These are phyloP conservation scores for Termitomyces sp. DNA, from an alignment of 768 basidiomycete species.

Conservation along the genomic window DNA sequence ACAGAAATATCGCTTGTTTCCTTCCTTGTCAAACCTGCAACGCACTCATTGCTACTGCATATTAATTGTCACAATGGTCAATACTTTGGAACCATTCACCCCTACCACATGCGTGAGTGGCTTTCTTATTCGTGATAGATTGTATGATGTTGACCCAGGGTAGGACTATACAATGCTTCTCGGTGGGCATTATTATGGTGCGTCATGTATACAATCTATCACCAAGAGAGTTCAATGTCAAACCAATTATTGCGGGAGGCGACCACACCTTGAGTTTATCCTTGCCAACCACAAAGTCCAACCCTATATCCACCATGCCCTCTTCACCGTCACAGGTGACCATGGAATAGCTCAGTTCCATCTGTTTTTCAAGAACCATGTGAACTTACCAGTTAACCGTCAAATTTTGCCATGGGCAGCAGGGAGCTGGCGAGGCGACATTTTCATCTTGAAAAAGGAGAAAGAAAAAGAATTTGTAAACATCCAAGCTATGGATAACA, in stretches of 20 bases:
- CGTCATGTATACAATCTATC: background rate
- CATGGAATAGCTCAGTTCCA: background rate
- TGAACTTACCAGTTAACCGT: background rate
- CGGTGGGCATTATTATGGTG: background rate
- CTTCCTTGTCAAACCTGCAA: background rate
- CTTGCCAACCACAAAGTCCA: background rate
- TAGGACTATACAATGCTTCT: background rate
- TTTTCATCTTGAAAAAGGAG: background rate
- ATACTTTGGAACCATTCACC: background rate
- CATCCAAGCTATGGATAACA: background rate
- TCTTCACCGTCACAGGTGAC: background rate
- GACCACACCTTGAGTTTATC: background rate
- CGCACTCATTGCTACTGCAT: background rate
- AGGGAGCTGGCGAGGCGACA: background rate
- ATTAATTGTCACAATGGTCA: background rate
- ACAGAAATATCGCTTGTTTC: background rate
- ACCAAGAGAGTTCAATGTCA: no score
- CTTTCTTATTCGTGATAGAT: background rate
- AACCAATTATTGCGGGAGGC: background rate
- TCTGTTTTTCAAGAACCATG: background rate
- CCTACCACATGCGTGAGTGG: background rate
- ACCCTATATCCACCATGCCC: background rate
- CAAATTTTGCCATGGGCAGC: background rate
- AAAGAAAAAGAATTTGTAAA: background rate
- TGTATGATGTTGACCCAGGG: background rate